Evolutionary conservation across 805 yeast species (phyloP), one percentile per base, ranked within the genome.

Genomic region (Yamadazyma philogaea): DNA sequence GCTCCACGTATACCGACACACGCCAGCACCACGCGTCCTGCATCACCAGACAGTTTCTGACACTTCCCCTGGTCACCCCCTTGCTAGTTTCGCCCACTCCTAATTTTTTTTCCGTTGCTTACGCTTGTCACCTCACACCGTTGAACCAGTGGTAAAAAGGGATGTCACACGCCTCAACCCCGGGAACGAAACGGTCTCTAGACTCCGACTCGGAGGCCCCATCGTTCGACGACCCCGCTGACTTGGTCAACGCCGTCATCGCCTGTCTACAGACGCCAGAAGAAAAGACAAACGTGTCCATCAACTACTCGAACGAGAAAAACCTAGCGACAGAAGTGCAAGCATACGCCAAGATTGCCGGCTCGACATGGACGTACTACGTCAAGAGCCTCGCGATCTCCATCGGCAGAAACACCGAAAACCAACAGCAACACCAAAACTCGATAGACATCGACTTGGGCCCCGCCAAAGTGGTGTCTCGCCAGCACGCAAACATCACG

Each of bases 301-400:
- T 67, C 36, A 75, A 68, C 19, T 87, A 78, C 59, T 79, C 91
- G 43, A 93, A 93, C 61, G 87, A 82, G 39, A 78, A 79, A 47
- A 84, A 79, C 50, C 56, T 65, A 45, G 79, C 78, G 48, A 74
- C 78, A 39, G 96, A 90, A 60, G 90, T 93, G n/a, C 96, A 90
- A 66, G 99, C 99, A 0, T 93, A 91, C 62, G 99, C 97, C 27
- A 93, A 93, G 62, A 83, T 93, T 37, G 90, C 97, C 0, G 99
- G 99, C 34, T 68, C 75, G 27, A 81, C 80, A 56, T 93, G 99
- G 99, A 91, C 99, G 1, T 93, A 76, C 60, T 93, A 89, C 57
- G 96, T 93, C 33, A 87, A 90, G 59, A 72, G 81, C 14, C 69
- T 91, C 39, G 76, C 75, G 21, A 77, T 91, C 4, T 68, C 83